phyloP scores from a whole-genome alignment of 2,329 filamentous ascomycete species.

The Diaporthe sp. region DNA sequence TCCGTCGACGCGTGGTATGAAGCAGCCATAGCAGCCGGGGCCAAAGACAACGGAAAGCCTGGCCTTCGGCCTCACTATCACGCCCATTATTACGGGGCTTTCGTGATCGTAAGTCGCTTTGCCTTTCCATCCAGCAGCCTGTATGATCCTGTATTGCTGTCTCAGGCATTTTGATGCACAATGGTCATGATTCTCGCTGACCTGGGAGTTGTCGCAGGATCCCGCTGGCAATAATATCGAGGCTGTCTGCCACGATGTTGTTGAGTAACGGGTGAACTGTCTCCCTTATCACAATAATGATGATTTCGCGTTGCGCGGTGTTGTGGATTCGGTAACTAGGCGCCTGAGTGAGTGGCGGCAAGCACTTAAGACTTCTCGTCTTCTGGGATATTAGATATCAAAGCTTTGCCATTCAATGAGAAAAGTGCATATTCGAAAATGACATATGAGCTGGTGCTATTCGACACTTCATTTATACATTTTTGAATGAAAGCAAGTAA shows the following conservation, averaged over 20 bases:
- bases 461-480: background rate
- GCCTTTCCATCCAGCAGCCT: background rate
- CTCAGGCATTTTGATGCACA: background rate
- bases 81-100: constrained; percentile 64
- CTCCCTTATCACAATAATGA: too few relatives aligned
- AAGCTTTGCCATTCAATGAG: background rate
- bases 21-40: constrained; percentile 59
- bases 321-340: background rate
- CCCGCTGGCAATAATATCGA: constrained; percentile 68
- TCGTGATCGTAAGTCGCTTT: constrained; percentile 54
- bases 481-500: background rate
- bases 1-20: constrained; percentile 61
- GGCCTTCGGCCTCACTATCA: constrained; percentile 60
- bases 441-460: background rate
- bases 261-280: background rate
- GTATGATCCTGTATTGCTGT: background rate
- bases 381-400: background rate
- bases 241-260: constrained; percentile 50
- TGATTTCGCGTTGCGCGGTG: background rate
- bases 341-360: background rate
- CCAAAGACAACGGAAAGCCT: constrained; percentile 62
- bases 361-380: background rate
- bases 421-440: background rate
- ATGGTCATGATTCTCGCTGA: background rate
- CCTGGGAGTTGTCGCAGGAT: constrained; percentile 43